Percentiles rank a stretch among this genome's conserved stretches.
phyloP scores from a whole-genome alignment of 495 filamentous ascomycete genomes.

The Lasiosphaeria miniovina region DNA sequence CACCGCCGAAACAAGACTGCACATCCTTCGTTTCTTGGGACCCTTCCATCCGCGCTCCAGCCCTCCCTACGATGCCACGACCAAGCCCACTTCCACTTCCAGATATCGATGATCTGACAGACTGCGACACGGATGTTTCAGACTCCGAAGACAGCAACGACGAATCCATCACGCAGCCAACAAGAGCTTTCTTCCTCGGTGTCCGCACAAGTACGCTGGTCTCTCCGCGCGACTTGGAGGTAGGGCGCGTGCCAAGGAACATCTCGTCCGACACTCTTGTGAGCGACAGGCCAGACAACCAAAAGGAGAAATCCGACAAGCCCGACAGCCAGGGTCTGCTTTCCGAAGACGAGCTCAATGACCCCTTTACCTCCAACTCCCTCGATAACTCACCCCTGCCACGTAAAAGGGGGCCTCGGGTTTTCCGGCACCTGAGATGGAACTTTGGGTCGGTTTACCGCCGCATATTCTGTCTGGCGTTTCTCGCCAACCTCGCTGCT shows the following conservation, averaged over 20 bases:
- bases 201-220: slow-evolving; percentile 10
- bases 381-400: slow-evolving; percentile 23
- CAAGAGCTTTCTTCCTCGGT: slow-evolving; percentile 20
- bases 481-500: slow-evolving; percentile 29
- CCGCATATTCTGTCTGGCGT: slow-evolving; percentile 34
- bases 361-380: slow-evolving; percentile 16
- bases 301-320: slow-evolving; percentile 4
- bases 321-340: slow-evolving; percentile 4
- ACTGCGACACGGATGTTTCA: slow-evolving; percentile 16
- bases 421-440: slow-evolving; percentile 33
- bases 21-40: neutral
- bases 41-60: neutral
- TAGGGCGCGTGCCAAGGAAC: neutral
- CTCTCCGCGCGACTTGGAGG: slow-evolving; percentile 15
- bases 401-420: slow-evolving; percentile 26
- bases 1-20: too few species aligned
- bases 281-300: neutral
- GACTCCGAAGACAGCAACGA: slow-evolving; percentile 12
- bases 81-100: slow-evolving; percentile 8
- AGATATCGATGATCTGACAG: slow-evolving; percentile 15
- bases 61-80: neutral
- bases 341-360: slow-evolving; percentile 1
- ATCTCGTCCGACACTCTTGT: slow-evolving; percentile 8
- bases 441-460: slow-evolving; percentile 38
- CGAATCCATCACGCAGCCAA: slow-evolving; percentile 17